Conservation (phyloP, 2,329 filamentous ascomycete species). For the Alternaria infectoria region DNA sequence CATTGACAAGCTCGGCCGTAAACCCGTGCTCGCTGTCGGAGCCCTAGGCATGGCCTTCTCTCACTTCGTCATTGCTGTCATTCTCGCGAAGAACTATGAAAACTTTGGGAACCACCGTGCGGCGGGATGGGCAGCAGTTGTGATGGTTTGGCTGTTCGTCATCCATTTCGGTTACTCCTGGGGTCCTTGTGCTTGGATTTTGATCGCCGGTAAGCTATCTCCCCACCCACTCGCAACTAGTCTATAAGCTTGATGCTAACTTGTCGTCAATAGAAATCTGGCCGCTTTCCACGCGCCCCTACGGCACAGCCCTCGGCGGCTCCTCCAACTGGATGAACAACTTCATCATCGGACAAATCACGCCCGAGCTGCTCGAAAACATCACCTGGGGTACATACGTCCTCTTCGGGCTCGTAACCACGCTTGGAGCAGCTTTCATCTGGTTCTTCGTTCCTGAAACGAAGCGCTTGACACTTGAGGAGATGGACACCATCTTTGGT, state of each 20-base stretch:
- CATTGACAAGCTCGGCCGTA: conserved; percentile 70
- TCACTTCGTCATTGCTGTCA: conserved; percentile 74
- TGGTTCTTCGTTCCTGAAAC: conserved; percentile 62
- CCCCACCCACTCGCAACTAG: no score
- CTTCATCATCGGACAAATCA: conserved; percentile 71
- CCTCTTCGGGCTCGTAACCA: conserved; percentile 70
- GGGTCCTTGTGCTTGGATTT: conserved; percentile 77
- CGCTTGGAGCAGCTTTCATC: conserved; percentile 64
- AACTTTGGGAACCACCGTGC: conserved; percentile 61
- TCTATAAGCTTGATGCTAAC: no score
- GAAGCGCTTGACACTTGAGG: conserved; percentile 59
- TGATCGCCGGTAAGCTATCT: conserved; percentile 58
- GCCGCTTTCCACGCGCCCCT: conserved; percentile 70
- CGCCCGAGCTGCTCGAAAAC: conserved; percentile 68
- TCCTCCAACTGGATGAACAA: conserved; percentile 58
- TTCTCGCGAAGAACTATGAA: conserved; percentile 68
- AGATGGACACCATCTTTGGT: conserved; percentile 71
- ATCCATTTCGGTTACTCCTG: conserved; percentile 78
- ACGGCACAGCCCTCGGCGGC: conserved; percentile 73
- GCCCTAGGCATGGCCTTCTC: conserved; percentile 73
- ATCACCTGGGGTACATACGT: conserved; percentile 76
- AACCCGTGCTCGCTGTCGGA: conserved; percentile 66
- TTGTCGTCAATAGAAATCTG: conserved; percentile 69
- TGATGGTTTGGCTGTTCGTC: conserved; percentile 77
- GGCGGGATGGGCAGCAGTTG: conserved; percentile 73